Evolutionary conservation across 441 rosid species (phyloP), one percentile per base, ranked within the genome.

Genomic region (Pelargonium fulgidum): DNA sequence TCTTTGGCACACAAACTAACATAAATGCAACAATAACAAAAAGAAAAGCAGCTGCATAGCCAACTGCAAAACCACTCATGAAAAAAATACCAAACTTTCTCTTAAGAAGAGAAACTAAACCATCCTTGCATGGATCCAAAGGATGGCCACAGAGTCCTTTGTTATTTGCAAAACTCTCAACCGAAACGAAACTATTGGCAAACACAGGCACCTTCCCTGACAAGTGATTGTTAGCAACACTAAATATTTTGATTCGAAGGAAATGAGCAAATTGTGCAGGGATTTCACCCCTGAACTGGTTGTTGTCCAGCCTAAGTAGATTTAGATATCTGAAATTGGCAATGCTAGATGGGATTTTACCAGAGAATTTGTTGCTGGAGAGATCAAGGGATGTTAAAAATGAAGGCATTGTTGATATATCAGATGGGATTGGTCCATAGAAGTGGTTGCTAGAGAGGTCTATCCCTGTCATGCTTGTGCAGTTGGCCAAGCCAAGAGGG

Each of bases 181-280:
- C n/a, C 7, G 52, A 3, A 19, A 62, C 54, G 16, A 10, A 7
- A 17, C 0, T 5, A 20, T 8, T 7, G 3, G 1, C 5, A 64
- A 81, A 70, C 14, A 1, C 2, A 0, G 86, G 86, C 19, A 85
- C 64, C 6, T 66, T 76, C 45, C 86, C 86, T 7, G 72, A 9
- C 62, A 85, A 72, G 16, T 48, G 52, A 74, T 83, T 85, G 66
- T 78, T 67, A 0, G 84, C 33, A 41, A 83, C 89, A 13, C 69
- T 76, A 61, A 85, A 79, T 4, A 0, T 6, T 42, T 36, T 62
- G 67, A 85, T 65, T 14, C 85, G 68, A 2, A 2, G 1, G 10
- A 50, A 70, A 0, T 0, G 22, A 36, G 50, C 69, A 17, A 85
- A 24, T 20, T 63, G 42, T 6, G 39, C 42, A 0, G 86, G 87